Evolutionary conservation across 2,329 filamentous ascomycete genomes (phyloP), one percentile per base, ranked within the genome.

Genomic region (Colletotrichum caudatum): DNA sequence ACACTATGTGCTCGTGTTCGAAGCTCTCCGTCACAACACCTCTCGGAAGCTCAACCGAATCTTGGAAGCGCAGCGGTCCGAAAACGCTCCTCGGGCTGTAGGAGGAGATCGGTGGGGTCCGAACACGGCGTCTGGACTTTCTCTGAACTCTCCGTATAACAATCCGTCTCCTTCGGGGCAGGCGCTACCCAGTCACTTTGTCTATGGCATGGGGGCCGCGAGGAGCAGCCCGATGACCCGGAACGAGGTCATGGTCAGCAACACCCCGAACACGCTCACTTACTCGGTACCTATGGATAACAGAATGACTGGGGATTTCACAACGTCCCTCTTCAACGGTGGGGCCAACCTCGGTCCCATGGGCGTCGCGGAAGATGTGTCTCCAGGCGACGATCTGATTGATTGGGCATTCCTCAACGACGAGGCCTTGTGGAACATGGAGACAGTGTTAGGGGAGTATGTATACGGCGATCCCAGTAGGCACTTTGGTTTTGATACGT

Each of bases 1-100:
- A 8, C 75, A 75, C 16, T 79, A 78, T 53, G 74, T 76, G 2
- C 61, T 75, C 14, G 76, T 78, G 0, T 80, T 78, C 29, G 75
- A 77, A 26, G 69, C 78, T 0, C 69, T 80, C 12, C 75, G 76
- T 46, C 75, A 73, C 29, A 75, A 78, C 37, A 76, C 75, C 18
- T 64, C 54, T 3, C 56, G 65, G 54, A 72, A 70, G 29, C 54
- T 73, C n/a, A 53, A 59, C 12, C 54, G 51, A 11, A 58, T 54
- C 8, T 50, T 75, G 9, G 73, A 57, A 37, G 39, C 35, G 4
- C n/a, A 61, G 23, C 37, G 8, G 14, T 33, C 54, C 12, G 51
- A 66, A 8, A 11, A 20, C 37, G 4, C 14, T 12, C 29, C 16
- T 7, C 46, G 11, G 26, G 5, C 11, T 29, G 29, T n/a, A 2